Conservation (phyloP, 2,329 filamentous ascomycete species). For the Xylaria sp. region DNA sequence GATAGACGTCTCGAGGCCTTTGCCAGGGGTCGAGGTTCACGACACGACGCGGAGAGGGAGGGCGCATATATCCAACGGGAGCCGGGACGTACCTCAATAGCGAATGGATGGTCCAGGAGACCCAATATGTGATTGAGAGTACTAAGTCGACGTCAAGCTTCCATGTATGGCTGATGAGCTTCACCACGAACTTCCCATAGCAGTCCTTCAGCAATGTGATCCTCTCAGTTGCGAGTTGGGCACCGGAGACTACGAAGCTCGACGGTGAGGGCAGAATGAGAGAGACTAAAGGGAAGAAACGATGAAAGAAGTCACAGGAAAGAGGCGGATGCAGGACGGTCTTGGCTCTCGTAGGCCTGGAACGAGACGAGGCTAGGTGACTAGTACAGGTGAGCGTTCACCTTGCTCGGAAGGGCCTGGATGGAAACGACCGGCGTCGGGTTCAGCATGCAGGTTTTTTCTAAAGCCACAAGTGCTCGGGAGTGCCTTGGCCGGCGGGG, state of each 20-base stretch:
- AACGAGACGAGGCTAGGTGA: neutral
- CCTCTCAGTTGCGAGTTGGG: slow-evolving; percentile 1
- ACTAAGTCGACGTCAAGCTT: slow-evolving; percentile 1
- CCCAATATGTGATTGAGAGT: neutral
- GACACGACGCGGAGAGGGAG: neutral
- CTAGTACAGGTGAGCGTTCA: neutral
- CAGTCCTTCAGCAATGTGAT: neutral
- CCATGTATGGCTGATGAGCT: neutral
- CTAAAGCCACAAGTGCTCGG: slow-evolving; percentile 6
- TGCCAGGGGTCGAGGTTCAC: neutral
- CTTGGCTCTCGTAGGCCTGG: neutral
- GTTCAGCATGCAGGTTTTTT: neutral
- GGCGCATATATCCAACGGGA: neutral
- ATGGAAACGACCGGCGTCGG: neutral
- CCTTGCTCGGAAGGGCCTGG: neutral
- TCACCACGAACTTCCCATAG: neutral
- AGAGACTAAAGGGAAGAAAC: neutral
- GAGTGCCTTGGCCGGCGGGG: slow-evolving; percentile 2
- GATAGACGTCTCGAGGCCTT: neutral
- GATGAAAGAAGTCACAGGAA: neutral
- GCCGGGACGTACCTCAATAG: slow-evolving; percentile 5
- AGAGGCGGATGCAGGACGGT: neutral
- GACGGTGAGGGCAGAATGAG: neutral
- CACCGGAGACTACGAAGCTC: neutral
- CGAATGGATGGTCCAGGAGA: neutral